A percentile compares a stretch with the other conserved stretches of the same genome.
phyloP scores from a whole-genome alignment of 768 basidiomycete species.

The Sarcodon sp. region DNA sequence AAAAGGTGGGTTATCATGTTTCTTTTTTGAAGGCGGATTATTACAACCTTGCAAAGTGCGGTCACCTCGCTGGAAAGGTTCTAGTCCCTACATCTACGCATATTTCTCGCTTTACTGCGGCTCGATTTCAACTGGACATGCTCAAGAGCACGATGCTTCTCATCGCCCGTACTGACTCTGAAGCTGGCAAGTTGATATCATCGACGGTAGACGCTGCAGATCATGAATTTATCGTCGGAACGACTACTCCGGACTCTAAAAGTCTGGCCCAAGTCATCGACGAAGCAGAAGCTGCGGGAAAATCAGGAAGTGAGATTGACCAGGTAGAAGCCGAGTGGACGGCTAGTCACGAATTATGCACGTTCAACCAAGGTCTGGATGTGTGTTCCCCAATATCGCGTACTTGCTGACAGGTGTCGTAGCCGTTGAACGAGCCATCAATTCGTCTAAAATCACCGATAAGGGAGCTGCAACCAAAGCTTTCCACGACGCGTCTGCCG shows the following conservation, averaged over 20 bases:
- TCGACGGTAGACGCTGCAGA: conserved; percentile 75
- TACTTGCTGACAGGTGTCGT: conserved; percentile 1
- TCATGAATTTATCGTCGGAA: conserved; percentile 67
- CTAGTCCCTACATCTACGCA: conserved; percentile 86
- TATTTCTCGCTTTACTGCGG: conserved; percentile 69
- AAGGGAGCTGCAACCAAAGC: conserved; percentile 43
- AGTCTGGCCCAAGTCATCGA: conserved; percentile 49
- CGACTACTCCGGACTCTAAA: conserved; percentile 27
- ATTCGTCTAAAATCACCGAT: conserved; percentile 28
- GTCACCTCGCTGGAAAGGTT: conserved; percentile 86
- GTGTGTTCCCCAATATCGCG: not conserved
- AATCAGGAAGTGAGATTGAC: conserved; percentile 57
- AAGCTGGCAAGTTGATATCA: conserved; percentile 74
- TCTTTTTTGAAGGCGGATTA: not conserved
- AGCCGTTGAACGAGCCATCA: conserved; percentile 53
- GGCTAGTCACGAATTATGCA: conserved; percentile 50
- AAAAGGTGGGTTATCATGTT: conserved; percentile 41
- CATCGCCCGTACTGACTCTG: conserved; percentile 88
- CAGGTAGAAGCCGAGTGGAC: conserved; percentile 69
- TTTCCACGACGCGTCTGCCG: conserved; percentile 43
- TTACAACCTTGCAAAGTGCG: conserved; percentile 34
- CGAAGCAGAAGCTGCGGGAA: conserved; percentile 52
- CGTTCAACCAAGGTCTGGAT: conserved; percentile 69
- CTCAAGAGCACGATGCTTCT: conserved; percentile 80
- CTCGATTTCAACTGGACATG: conserved; percentile 86